phyloP scores from a whole-genome alignment of 257 asterid species.

The Apocynum venetum region DNA sequence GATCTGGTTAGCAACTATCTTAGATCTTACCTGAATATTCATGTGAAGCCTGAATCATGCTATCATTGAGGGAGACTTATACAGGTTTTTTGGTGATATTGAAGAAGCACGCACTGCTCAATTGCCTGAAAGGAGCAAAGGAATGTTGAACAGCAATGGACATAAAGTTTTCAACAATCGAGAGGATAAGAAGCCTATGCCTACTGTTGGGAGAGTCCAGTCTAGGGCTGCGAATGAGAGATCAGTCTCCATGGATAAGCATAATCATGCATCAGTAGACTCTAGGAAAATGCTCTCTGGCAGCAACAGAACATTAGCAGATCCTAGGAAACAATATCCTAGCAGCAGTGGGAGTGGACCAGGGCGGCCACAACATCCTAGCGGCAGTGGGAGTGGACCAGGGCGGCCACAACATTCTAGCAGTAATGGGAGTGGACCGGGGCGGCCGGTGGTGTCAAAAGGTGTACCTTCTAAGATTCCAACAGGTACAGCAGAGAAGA shows the following conservation, averaged over 20 bases:
- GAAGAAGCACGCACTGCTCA: conserved; percentile 61
- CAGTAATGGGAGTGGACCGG: conserved; percentile 68
- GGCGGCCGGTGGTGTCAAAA: conserved; percentile 59
- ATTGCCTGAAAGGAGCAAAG: conserved; percentile 38
- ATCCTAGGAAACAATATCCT: conserved; percentile 43
- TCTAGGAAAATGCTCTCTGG: conserved; percentile 38
- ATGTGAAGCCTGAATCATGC: conserved; percentile 22
- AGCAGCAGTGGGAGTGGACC: conserved; percentile 65
- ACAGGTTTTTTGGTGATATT: conserved; percentile 66
- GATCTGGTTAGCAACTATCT: conserved; percentile 56
- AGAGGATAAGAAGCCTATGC: conserved; percentile 36
- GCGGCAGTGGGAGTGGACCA: conserved; percentile 62
- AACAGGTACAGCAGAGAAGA: conserved; percentile 36
- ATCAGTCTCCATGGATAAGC: conserved; percentile 27
- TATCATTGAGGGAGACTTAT: conserved; percentile 58
- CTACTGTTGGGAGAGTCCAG: conserved; percentile 32
- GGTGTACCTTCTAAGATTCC: conserved; percentile 40
- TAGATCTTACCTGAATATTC: conserved; percentile 25
- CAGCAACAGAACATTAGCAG: conserved; percentile 36
- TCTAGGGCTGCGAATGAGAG: conserved; percentile 41
- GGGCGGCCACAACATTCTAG: conserved; percentile 68
- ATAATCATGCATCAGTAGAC: conserved; percentile 24
- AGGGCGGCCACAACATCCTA: conserved; percentile 66
- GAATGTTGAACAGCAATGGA: conserved; percentile 30
- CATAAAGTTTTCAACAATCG: conserved; percentile 39